Conservation (phyloP, 2,329 filamentous ascomycete species). For the Trichoderma sp. region DNA sequence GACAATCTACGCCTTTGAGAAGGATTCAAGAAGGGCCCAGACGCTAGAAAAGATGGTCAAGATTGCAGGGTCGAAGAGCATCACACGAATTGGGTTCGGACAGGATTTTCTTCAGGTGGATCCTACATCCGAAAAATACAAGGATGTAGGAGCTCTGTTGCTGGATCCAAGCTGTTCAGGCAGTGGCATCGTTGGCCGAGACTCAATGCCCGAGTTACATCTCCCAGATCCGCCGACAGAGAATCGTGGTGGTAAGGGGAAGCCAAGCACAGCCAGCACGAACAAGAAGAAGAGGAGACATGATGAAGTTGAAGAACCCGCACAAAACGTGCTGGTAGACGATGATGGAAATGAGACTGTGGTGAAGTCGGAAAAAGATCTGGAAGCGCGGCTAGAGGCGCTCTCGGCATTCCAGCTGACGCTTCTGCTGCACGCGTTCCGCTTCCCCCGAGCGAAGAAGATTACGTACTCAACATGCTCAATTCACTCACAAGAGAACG, state of each 20-base stretch:
- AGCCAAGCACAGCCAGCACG: constrained; percentile 19
- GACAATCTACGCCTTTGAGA: constrained; percentile 74
- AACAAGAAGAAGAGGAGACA: constrained; percentile 47
- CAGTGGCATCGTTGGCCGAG: constrained; percentile 87
- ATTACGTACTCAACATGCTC: constrained; percentile 96
- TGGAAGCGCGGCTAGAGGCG: constrained; percentile 64
- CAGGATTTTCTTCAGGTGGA: constrained; percentile 81
- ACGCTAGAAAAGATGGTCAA: constrained; percentile 83
- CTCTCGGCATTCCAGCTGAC: constrained; percentile 79
- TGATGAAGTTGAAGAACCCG: constrained; percentile 34
- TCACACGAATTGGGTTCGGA: constrained; percentile 66
- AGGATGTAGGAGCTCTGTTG: constrained; percentile 73
- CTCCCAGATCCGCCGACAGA: constrained; percentile 44
- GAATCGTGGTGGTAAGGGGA: not conserved
- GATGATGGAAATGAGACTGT: constrained; percentile 57
- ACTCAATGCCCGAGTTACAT: constrained; percentile 68
- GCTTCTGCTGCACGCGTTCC: constrained; percentile 79
- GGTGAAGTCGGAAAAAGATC: constrained; percentile 51
- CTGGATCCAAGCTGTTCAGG: constrained; percentile 95
- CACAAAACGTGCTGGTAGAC: constrained; percentile 45
- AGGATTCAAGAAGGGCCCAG: constrained; percentile 65
- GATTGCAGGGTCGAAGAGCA: constrained; percentile 64
- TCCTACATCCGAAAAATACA: constrained; percentile 58
- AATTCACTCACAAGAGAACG: constrained; percentile 82
- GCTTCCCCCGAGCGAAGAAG: constrained; percentile 69